These are phyloP conservation scores for Nissolia schottii DNA, from an alignment of 306 rosid species.

Conservation along the genomic window DNA sequence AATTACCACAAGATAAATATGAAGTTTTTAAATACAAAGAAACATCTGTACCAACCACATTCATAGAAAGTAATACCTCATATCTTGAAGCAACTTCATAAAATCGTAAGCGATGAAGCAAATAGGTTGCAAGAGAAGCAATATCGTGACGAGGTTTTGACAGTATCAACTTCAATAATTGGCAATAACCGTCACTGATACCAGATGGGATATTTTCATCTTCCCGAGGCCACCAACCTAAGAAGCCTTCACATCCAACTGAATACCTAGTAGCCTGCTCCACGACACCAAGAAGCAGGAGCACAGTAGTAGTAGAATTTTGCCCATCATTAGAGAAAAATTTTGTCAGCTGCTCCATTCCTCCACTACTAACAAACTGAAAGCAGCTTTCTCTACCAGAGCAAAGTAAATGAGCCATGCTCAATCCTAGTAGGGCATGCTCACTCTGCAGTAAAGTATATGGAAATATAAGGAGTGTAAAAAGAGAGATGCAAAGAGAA, in stretches of 20 bases:
- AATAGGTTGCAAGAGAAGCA: conserved; percentile 78
- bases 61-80: conserved; percentile 59
- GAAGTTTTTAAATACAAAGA: neutral
- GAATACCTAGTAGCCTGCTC: conserved; percentile 85
- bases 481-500: neutral
- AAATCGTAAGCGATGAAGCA: conserved; percentile 81
- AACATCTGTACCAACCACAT: conserved; percentile 21
- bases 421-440: conserved; percentile 66
- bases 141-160: conserved; percentile 84
- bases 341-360: conserved; percentile 71
- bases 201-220: conserved; percentile 71
- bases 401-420: conserved; percentile 89
- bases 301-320: conserved; percentile 55
- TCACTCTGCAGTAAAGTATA: conserved; percentile 60
- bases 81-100: conserved; percentile 88
- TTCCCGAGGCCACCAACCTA: conserved; percentile 99
- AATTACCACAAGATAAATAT: conserved; percentile 36
- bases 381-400: conserved; percentile 84
- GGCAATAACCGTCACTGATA: conserved; percentile 75
- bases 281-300: conserved; percentile 80
- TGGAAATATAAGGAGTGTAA: neutral
- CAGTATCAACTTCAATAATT: conserved; percentile 72
- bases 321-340: conserved; percentile 46
- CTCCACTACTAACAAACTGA: conserved; percentile 83
- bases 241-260: conserved; percentile 89